Conservation (phyloP, 148 eudicot genomes). For the Vaccinium myrtillus region DNA sequence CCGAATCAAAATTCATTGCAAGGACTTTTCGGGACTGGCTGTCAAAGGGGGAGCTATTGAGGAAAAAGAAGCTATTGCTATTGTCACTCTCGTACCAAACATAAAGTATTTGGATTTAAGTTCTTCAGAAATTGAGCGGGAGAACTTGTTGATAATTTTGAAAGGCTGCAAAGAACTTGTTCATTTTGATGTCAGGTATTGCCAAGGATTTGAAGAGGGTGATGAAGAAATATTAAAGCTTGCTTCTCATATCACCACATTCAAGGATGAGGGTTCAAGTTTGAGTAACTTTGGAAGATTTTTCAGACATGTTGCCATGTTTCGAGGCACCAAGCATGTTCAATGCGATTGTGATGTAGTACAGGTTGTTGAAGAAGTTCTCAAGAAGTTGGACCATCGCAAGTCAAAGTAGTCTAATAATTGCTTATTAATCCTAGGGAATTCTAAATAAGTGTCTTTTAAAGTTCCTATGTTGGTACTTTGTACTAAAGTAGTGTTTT, state of each 20-base stretch:
- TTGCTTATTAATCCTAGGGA: too few species aligned
- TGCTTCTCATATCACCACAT: background rate
- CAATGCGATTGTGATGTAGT: too few species aligned
- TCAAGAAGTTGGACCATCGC: too few species aligned
- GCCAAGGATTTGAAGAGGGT: background rate
- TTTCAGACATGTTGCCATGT: too few species aligned
- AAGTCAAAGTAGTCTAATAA: too few species aligned
- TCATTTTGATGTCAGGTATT: background rate
- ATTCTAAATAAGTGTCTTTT: too few species aligned
- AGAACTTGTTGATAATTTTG: background rate
- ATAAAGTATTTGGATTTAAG: background rate
- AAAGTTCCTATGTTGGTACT: too few species aligned
- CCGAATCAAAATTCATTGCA: background rate
- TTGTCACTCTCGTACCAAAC: background rate
- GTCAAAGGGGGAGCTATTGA: background rate
- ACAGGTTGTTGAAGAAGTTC: too few species aligned
- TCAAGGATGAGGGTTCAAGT: background rate
- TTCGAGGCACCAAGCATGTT: too few species aligned
- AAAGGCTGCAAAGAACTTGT: slow-evolving; percentile 5
- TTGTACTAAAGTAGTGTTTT: too few species aligned
- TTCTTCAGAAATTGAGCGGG: background rate
- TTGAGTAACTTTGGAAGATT: background rate
- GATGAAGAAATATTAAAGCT: slow-evolving; percentile 5
- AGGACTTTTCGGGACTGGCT: background rate
- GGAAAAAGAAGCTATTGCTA: background rate